Percentiles rank a stretch among this genome's conserved stretches.
These are phyloP conservation scores for Cryptococcus wingfieldii DNA, from an alignment of 1,284 basidiomycete species.

Conservation along the genomic window DNA sequence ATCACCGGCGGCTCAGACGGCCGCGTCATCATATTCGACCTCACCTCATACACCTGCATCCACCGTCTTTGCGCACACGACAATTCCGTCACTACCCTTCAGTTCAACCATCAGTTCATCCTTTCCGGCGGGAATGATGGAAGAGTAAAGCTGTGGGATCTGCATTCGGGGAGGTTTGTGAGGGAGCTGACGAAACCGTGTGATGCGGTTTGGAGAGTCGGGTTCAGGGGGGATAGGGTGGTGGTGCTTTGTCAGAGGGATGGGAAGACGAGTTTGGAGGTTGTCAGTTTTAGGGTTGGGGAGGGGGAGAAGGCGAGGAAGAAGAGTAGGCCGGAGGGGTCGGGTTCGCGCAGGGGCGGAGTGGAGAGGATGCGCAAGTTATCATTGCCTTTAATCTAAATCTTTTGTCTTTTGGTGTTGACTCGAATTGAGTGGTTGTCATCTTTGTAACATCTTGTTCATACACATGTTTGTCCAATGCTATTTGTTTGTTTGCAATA, in stretches of 20 bases:
- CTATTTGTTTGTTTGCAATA: too few species aligned
- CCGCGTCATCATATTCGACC: constrained; percentile 82
- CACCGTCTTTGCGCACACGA: constrained; percentile 66
- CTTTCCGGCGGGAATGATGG: constrained; percentile 78
- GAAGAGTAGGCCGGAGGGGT: not conserved
- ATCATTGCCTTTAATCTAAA: not conserved
- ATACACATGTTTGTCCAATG: too few species aligned
- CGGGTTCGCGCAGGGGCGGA: not conserved
- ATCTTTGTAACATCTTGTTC: not conserved
- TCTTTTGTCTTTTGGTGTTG: not conserved
- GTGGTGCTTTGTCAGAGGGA: constrained; percentile 77
- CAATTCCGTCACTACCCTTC: constrained; percentile 83
- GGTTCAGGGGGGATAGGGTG: constrained; percentile 70
- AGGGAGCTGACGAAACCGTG: constrained; percentile 70
- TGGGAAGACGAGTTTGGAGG: constrained; percentile 84
- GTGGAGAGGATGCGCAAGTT: not conserved
- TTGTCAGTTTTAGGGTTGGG: constrained; percentile 51
- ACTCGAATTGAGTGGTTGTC: not conserved
- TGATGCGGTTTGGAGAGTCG: constrained; percentile 85
- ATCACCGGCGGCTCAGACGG: constrained; percentile 93
- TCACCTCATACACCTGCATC: constrained; percentile 56
- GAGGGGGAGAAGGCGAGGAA: constrained; percentile 15
- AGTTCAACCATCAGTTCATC: constrained; percentile 74
- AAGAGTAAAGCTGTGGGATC: constrained; percentile 79
- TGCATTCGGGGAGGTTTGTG: constrained; percentile 63